These are phyloP conservation scores for Phytophthora brassicae DNA, from an alignment of 352 stramenopile species.

Conservation along the genomic window DNA sequence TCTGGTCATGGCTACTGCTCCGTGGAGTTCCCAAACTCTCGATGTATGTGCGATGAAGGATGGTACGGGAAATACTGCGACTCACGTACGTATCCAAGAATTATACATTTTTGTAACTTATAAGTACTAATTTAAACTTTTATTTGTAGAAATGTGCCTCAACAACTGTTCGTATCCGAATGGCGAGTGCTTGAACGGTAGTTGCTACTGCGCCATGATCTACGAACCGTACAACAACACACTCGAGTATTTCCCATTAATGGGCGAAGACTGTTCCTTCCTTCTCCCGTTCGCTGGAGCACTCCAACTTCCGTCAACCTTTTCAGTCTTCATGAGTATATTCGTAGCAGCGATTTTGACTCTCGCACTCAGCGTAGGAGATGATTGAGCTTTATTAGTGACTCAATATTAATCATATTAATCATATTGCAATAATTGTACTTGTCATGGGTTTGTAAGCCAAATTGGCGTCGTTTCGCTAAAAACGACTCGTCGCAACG, in stretches of 20 bases:
- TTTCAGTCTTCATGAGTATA: slow-evolving; percentile 1
- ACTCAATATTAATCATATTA: too few species aligned
- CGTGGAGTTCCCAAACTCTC: slow-evolving; percentile 94
- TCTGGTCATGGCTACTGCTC: slow-evolving; percentile 94
- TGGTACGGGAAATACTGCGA: slow-evolving; percentile 95
- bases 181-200: slow-evolving; percentile 90
- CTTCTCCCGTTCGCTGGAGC: slow-evolving; percentile 64
- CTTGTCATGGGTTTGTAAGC: background rate
- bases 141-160: slow-evolving; percentile 82
- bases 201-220: slow-evolving; percentile 91
- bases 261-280: slow-evolving; percentile 87
- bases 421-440: background rate
- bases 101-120: background rate
- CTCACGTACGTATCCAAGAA: slow-evolving; percentile 44
- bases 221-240: slow-evolving; percentile 96
- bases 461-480: slow-evolving; percentile 28
- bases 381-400: background rate
- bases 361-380: slow-evolving; percentile 16
- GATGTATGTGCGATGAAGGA: slow-evolving; percentile 94
- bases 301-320: background rate
- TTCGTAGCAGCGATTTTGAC: slow-evolving; percentile 17
- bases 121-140: background rate
- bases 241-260: slow-evolving; percentile 70
- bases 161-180: slow-evolving; percentile 98
- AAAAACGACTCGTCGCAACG: slow-evolving; percentile 33